These are phyloP conservation scores for Rehmannia glutinosa DNA, from an alignment of 257 asterid genomes.

Conservation along the genomic window DNA sequence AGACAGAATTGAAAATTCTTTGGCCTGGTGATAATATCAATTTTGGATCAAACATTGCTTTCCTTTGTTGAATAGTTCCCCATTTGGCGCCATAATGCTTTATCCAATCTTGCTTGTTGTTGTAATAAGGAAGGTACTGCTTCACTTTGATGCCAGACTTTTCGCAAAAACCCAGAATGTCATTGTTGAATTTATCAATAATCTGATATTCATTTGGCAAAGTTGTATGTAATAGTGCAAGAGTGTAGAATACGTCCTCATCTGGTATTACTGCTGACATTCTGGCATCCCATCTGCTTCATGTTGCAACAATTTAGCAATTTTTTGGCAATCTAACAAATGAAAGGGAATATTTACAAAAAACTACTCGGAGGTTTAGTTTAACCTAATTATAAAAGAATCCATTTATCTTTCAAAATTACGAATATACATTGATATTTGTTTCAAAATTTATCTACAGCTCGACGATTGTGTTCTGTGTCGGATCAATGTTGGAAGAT, in stretches of 20 bases:
- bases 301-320: neutral
- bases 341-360: too few relatives aligned
- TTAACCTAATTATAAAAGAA: too few relatives aligned
- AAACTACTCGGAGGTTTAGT: too few relatives aligned
- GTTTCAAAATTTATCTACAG: too few relatives aligned
- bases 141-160: constrained; percentile 27
- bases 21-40: constrained; percentile 40
- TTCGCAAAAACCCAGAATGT: constrained; percentile 22
- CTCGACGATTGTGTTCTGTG: too few relatives aligned
- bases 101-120: constrained; percentile 26
- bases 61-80: constrained; percentile 21
- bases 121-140: constrained; percentile 30
- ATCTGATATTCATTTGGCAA: neutral
- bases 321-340: too few relatives aligned
- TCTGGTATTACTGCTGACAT: constrained; percentile 35
- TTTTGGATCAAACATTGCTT: constrained; percentile 33
- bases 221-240: constrained; percentile 28
- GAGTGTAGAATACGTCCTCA: constrained; percentile 33
- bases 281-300: constrained; percentile 38
- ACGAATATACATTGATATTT: too few relatives aligned
- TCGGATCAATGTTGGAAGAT: too few relatives aligned
- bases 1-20: constrained; percentile 25
- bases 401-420: neutral
- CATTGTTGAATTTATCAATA: constrained; percentile 23
- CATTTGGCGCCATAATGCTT: constrained; percentile 37